phyloP scores from a whole-genome alignment of 495 filamentous ascomycete genomes.

The Talaromyces thailandensis region DNA sequence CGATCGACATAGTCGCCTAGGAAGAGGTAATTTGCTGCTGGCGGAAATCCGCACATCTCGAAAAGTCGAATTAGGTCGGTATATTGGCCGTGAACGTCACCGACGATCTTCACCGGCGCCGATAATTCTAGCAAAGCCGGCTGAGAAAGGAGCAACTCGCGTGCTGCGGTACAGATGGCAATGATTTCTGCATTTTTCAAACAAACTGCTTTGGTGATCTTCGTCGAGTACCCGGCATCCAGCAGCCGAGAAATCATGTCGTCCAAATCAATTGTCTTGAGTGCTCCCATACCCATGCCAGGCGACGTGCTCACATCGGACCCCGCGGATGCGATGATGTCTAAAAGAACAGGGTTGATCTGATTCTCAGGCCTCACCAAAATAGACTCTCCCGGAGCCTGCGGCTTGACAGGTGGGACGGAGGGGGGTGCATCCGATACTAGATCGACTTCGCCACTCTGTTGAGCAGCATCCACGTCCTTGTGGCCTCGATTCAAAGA shows the following conservation, averaged over 20 bases:
- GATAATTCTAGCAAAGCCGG: conserved; percentile 85
- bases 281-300: conserved; percentile 51
- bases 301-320: conserved; percentile 31
- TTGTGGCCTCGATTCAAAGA: conserved; percentile 69
- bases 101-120: conserved; percentile 96
- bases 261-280: conserved; percentile 58
- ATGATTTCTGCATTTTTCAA: conserved; percentile 78
- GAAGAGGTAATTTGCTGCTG: conserved; percentile 89
- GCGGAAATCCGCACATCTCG: conserved; percentile 98
- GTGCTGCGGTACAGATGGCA: conserved; percentile 78
- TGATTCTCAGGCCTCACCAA: conserved; percentile 71
- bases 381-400: conserved; percentile 48
- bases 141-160: conserved; percentile 84
- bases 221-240: conserved; percentile 91
- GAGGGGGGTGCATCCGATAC: conserved; percentile 85
- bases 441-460: conserved; percentile 84
- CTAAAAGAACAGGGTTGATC: conserved; percentile 51
- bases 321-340: conserved; percentile 35
- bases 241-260: conserved; percentile 82
- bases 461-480: conserved; percentile 70
- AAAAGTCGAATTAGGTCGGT: conserved; percentile 96
- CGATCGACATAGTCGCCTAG: conserved; percentile 97
- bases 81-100: conserved; percentile 96
- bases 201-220: conserved; percentile 64
- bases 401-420: conserved; percentile 34